phyloP scores from a whole-genome alignment of 495 filamentous ascomycete genomes.

The Xylaria telfairii region DNA sequence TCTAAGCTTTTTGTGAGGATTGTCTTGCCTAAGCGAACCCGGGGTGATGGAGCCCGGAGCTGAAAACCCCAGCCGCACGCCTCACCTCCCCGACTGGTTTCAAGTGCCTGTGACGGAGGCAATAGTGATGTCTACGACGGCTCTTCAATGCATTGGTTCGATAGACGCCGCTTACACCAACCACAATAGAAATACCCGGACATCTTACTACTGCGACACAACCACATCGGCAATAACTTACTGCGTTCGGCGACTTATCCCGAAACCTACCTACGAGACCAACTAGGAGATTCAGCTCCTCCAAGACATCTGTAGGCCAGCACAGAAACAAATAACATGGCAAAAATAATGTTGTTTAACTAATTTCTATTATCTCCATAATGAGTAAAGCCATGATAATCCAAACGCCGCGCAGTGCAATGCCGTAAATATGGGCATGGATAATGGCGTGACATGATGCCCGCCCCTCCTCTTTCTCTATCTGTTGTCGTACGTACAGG shows the following conservation, averaged over 20 bases:
- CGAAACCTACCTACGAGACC: not conserved
- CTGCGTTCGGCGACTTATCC: not conserved
- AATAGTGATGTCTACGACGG: not conserved
- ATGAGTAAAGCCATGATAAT: not conserved
- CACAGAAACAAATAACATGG: not conserved
- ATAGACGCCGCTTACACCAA: not conserved
- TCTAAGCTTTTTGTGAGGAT: not conserved
- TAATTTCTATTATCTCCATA: not conserved
- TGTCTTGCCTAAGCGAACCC: not conserved
- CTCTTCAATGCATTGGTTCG: not conserved
- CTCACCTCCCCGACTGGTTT: not conserved
- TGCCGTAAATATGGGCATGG: not conserved
- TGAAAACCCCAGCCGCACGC: not conserved
- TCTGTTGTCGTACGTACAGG: not conserved
- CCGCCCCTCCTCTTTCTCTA: not conserved
- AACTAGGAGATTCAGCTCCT: not conserved
- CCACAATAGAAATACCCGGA: not conserved
- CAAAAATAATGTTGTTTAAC: not conserved
- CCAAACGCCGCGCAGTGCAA: constrained; percentile 19
- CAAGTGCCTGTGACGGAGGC: too few species aligned
- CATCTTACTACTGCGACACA: not conserved
- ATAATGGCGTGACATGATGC: not conserved
- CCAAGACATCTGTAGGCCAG: not conserved
- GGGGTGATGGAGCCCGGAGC: not conserved
- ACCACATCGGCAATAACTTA: not conserved